Conservation (phyloP, 768 basidiomycete genomes). For the Phaeotremella fagi region DNA sequence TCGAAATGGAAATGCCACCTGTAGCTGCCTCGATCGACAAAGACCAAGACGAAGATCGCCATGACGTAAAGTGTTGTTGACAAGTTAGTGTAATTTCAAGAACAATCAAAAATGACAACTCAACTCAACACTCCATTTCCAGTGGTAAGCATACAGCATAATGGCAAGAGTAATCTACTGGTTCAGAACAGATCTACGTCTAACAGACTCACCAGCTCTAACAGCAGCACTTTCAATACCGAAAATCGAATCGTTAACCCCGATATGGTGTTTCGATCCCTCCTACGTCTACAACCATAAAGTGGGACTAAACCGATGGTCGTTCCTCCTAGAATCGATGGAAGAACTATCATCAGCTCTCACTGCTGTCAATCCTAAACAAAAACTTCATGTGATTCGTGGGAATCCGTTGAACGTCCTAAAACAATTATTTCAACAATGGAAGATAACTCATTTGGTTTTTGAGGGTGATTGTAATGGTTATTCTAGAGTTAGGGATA, state of each 20-base stretch:
- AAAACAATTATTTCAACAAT: slow-evolving; percentile 41
- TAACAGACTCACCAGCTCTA: slow-evolving; percentile 46
- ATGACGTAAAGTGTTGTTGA: no score
- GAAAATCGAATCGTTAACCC: slow-evolving; percentile 31
- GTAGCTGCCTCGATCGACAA: no score
- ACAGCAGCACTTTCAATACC: slow-evolving; percentile 25
- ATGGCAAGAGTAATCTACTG: slow-evolving; percentile 47
- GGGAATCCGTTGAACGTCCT: slow-evolving; percentile 45
- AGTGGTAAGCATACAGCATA: no score
- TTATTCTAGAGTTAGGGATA: slow-evolving; percentile 45
- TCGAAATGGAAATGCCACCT: no score
- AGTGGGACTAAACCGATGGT: slow-evolving; percentile 47
- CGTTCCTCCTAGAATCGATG: slow-evolving; percentile 45
- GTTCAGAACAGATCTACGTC: slow-evolving; percentile 49
- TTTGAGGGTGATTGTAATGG: slow-evolving; percentile 46
- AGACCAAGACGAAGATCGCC: no score
- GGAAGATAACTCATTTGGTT: slow-evolving; percentile 50
- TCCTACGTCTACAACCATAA: slow-evolving; percentile 43
- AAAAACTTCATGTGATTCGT: slow-evolving; percentile 45
- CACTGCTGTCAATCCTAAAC: slow-evolving; percentile 36
- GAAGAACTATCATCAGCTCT: slow-evolving; percentile 34
- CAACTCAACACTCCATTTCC: no score
- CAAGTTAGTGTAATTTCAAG: no score
- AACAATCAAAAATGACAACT: no score
- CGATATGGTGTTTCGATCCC: slow-evolving; percentile 47